Percentiles rank a stretch among this genome's conserved stretches.
Evolutionary conservation across 2,329 filamentous ascomycete species (phyloP).

Genomic region (Fusarium newnesense): DNA sequence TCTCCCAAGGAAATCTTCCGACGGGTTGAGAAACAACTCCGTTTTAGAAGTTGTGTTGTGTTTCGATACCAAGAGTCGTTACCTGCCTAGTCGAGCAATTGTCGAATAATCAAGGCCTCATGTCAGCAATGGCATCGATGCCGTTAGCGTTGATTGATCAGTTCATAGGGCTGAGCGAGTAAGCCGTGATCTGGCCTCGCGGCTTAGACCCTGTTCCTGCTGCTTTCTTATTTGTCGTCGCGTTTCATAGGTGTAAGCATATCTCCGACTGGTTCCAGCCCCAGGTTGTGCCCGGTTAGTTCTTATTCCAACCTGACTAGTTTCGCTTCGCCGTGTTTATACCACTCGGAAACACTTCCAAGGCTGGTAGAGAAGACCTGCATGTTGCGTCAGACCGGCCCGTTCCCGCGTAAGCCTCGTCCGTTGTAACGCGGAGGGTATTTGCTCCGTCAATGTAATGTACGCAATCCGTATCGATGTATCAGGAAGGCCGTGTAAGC

Average conservation of each 20-base stretch:
- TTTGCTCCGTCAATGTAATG: background rate
- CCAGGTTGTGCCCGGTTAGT: conserved; percentile 1
- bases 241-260: background rate
- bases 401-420: conserved; percentile 22
- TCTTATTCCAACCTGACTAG: background rate
- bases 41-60: background rate
- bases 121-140: background rate
- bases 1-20: background rate
- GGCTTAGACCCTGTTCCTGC: background rate
- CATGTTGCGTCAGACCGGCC: conserved; percentile 21
- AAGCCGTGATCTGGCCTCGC: background rate
- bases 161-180: conserved; percentile 20
- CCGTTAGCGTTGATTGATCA: background rate
- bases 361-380: background rate
- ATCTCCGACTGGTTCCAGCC: background rate
- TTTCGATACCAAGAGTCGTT: background rate
- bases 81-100: background rate
- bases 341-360: conserved; percentile 10
- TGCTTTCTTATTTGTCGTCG: background rate
- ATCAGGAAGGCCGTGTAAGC: background rate
- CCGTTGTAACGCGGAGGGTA: background rate
- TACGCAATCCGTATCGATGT: background rate
- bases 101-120: background rate
- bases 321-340: background rate
- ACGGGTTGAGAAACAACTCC: background rate